These are phyloP conservation scores for Wallacemonas rigidus DNA, from an alignment of 208 protist species.

Conservation along the genomic window DNA sequence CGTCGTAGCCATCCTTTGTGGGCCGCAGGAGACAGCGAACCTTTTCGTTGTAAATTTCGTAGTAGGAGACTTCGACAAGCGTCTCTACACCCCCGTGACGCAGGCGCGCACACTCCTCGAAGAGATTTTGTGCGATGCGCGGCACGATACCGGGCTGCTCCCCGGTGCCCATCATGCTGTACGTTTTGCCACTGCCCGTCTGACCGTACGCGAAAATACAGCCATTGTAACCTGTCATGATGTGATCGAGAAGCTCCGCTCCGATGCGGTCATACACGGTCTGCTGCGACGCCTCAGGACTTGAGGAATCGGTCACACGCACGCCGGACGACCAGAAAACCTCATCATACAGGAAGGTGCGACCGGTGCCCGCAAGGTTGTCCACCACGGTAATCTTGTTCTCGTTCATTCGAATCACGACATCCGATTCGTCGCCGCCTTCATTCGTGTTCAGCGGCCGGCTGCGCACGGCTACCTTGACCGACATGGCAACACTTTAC, in stretches of 20 bases:
- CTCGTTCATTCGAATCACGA: conserved; percentile 73
- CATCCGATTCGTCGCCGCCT: conserved; percentile 31
- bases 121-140: conserved; percentile 63
- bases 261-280: conserved; percentile 66
- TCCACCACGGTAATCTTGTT: conserved; percentile 51
- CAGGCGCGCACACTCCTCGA: conserved; percentile 39
- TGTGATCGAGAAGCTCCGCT: conserved; percentile 54
- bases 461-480: conserved; percentile 80
- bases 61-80: conserved; percentile 78
- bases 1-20: conserved; percentile 53
- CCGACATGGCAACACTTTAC: conserved; percentile 42
- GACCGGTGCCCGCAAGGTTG: conserved; percentile 35
- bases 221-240: conserved; percentile 82
- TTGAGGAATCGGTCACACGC: conserved; percentile 31
- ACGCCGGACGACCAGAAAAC: conserved; percentile 66
- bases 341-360: conserved; percentile 71
- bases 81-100: conserved; percentile 62
- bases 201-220: conserved; percentile 92
- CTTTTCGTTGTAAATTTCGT: conserved; percentile 93
- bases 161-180: conserved; percentile 76
- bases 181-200: conserved; percentile 88
- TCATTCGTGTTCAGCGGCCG: conserved; percentile 69
- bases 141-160: conserved; percentile 62
- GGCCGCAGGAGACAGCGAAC: conserved; percentile 77
- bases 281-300: conserved; percentile 58